Base-by-base conservation (phyloP, 352 stramenopile genomes). In the Blastocystis sp. region DNA sequence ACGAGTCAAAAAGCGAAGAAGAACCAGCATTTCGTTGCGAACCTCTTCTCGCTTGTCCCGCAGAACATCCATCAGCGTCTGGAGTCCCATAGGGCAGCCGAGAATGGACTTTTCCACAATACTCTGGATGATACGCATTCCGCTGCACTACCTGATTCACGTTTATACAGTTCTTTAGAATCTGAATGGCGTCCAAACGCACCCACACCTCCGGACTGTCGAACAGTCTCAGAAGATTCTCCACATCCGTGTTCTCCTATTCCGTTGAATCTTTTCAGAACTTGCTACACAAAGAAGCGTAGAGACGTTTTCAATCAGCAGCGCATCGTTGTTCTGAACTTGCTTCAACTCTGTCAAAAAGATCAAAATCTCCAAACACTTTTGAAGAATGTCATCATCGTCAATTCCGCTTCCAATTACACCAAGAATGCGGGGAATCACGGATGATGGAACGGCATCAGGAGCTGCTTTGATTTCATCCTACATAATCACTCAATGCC, bases 41-140 rank as follows among this genome's bases (percentile, higher is more conserved):
- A 87, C 73, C 34, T 69, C 85, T n/a, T 87, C 85, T n/a, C 84
- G 59, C 14, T 48, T 63, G 49, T 86, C 85, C 29, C 75, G 56
- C 2, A 87, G 85, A 11, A 87, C 85, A 51, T 87, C 85, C 32
- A 87, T 75, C 0, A 87, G 51, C 27, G 56, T 72, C 65, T 87
- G 61, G 32, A 87, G 71, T 24, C 85, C 85, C 56, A 84, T 84
- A 9, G 85, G 73, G 32, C 72, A 84, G 3, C 72, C 77, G 24
- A 87, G 59, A 24, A 87, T 67, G 8, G 85, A 72, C 42, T 87
- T 87, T 49, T 87, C 85, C 42, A 81, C 69, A 61, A 81, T 81
- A 64, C 69, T 81, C 63, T 75, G 9, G 14, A 34, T 75, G 24
- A 75, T 11, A 49, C 11, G 48, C 44, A 51, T 18, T 49, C 9